These are phyloP conservation scores for Stemphylium lycopersici DNA, from an alignment of 2,329 filamentous ascomycete species.

Conservation along the genomic window DNA sequence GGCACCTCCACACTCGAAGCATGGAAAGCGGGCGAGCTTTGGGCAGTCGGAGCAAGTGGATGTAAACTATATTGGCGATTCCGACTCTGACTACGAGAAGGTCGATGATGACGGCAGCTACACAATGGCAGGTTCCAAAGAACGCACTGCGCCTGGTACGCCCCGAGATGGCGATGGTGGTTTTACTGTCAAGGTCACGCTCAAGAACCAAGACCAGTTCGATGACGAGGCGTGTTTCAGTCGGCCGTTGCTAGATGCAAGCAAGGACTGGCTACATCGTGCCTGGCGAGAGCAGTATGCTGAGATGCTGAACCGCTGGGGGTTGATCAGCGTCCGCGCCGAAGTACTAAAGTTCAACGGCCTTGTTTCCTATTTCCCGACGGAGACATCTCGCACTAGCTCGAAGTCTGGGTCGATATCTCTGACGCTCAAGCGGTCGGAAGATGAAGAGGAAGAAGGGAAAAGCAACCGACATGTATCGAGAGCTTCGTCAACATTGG, in stretches of 20 bases:
- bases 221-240: slow-evolving; percentile 57
- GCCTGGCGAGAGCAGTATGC: slow-evolving; percentile 65
- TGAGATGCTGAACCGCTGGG: slow-evolving; percentile 65
- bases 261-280: slow-evolving; percentile 55
- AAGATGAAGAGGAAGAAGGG: slow-evolving; percentile 13
- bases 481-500: slow-evolving; percentile 33
- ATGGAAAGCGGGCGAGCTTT: slow-evolving; percentile 49
- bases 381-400: slow-evolving; percentile 24
- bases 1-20: slow-evolving; percentile 39
- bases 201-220: slow-evolving; percentile 64
- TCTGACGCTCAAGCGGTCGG: slow-evolving; percentile 30
- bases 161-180: slow-evolving; percentile 15
- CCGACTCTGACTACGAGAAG: slow-evolving; percentile 42
- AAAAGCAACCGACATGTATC: slow-evolving; percentile 25
- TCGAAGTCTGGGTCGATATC: slow-evolving; percentile 38
- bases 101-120: slow-evolving; percentile 18
- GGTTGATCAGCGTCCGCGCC: slow-evolving; percentile 59
- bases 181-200: slow-evolving; percentile 54
- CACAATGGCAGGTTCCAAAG: slow-evolving; percentile 27
- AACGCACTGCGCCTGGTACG: slow-evolving; percentile 29
- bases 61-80: slow-evolving; percentile 39
- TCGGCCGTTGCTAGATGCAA: slow-evolving; percentile 57
- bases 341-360: slow-evolving; percentile 65
- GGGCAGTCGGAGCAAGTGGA: slow-evolving; percentile 40
- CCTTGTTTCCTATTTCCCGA: slow-evolving; percentile 45